phyloP scores from a whole-genome alignment of 2,329 filamentous ascomycete genomes.

The Calonectria henricotiae region DNA sequence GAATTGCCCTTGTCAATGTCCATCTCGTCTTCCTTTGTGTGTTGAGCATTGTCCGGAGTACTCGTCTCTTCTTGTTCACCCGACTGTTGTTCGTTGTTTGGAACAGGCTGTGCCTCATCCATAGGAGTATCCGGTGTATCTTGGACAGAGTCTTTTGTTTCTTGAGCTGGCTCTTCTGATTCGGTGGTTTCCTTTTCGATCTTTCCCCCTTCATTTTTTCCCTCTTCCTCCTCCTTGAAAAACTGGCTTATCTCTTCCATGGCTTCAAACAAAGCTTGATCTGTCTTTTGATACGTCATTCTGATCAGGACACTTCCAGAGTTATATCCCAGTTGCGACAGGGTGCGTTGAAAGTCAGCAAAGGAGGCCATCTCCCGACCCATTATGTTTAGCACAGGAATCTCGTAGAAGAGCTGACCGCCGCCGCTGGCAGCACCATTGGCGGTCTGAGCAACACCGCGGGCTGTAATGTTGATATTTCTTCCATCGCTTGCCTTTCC shows the following conservation, averaged over 20 bases:
- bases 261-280: slow-evolving; percentile 86
- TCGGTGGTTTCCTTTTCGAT: slow-evolving; percentile 33
- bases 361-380: slow-evolving; percentile 85
- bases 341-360: slow-evolving; percentile 87
- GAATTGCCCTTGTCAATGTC: slow-evolving; percentile 44
- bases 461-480: slow-evolving; percentile 86
- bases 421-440: slow-evolving; percentile 71
- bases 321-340: slow-evolving; percentile 90
- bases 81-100: slow-evolving; percentile 27
- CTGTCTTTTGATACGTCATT: slow-evolving; percentile 83
- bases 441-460: slow-evolving; percentile 78
- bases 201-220: slow-evolving; percentile 34
- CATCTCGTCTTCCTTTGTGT: slow-evolving; percentile 41
- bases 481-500: slow-evolving; percentile 74
- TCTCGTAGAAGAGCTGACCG: slow-evolving; percentile 90
- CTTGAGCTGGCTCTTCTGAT: slow-evolving; percentile 36
- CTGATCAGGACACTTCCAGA: slow-evolving; percentile 86
- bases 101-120: slow-evolving; percentile 41
- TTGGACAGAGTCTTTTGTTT: slow-evolving; percentile 32
- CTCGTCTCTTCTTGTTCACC: slow-evolving; percentile 29
- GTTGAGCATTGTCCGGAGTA: slow-evolving; percentile 43
- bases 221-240: slow-evolving; percentile 71
- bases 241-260: slow-evolving; percentile 86
- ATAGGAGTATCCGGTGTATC: slow-evolving; percentile 47
- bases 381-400: slow-evolving; percentile 87